These are phyloP conservation scores for Eucalyptus pauciflora DNA, from an alignment of 345 rosid species.

Conservation along the genomic window DNA sequence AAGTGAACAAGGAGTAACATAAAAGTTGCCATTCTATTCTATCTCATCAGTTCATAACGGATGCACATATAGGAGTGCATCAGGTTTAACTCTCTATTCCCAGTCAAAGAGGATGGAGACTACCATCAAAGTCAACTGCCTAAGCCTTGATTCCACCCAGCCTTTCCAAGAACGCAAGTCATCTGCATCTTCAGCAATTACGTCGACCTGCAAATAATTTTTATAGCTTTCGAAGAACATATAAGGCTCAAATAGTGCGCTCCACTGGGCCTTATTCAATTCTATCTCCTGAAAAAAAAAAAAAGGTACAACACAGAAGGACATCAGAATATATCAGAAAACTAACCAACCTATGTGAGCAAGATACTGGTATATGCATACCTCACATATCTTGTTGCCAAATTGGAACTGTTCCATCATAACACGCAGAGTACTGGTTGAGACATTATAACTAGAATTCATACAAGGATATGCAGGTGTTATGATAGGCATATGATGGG, in stretches of 20 bases:
- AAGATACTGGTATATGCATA: constrained; percentile 3
- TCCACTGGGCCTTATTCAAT: constrained; percentile 48
- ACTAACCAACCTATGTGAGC: neutral
- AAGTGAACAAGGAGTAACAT: neutral
- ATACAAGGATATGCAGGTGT: constrained; percentile 72
- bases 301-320: neutral
- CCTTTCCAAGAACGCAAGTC: constrained; percentile 68
- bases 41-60: neutral
- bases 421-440: constrained; percentile 53
- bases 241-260: constrained; percentile 47
- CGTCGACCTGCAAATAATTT: constrained; percentile 60
- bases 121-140: constrained; percentile 65
- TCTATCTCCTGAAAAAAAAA: constrained; percentile 35
- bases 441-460: constrained; percentile 77
- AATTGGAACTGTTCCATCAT: constrained; percentile 63
- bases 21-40: neutral
- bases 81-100: neutral
- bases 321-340: neutral
- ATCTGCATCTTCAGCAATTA: constrained; percentile 44
- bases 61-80: neutral
- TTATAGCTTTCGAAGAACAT: constrained; percentile 58
- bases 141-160: constrained; percentile 67
- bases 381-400: constrained; percentile 60
- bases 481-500: constrained; percentile 67
- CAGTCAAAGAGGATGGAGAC: neutral